Evolutionary conservation across 257 asterid genomes (phyloP), one percentile per base, ranked within the genome.

Genomic region (Plantago major): DNA sequence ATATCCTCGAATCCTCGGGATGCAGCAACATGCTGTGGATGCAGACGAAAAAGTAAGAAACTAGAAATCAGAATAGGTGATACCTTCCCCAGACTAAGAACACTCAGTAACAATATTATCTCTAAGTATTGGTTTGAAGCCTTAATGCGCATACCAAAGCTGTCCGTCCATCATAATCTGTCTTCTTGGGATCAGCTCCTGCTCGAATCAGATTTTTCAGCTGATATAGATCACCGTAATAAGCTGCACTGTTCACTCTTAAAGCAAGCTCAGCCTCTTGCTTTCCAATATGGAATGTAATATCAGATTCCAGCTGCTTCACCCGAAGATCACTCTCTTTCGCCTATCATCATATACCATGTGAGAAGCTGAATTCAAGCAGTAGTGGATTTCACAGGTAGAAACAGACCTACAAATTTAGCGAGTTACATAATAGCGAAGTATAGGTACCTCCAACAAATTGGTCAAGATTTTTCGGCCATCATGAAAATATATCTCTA

Each of bases 251-350:
- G 30, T 92, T 92, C 53, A 92, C 89, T 68, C 87, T 84, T 75
- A 89, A 64, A 71, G 99, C 96, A 70, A 92, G 91, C 66, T 86
- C 99, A 17, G 93, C 93, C 69, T 89, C 99, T 53, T 86, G 95
- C 76, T 89, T 86, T 10, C 76, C 87, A 19, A 92, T 76, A 68
- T 86, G 99, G 69, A 68, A 72, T 10, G 88, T 69, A 19, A 89
- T 83, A 55, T 89, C 99, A 3, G 95, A 73, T 66, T 86, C 96
- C 65, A 83, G 68, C 76, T 89, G 96, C 76, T 84, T 89, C 75
- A 86, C 60, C 0, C 88, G 82, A 46, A 82, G 58, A 76, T 81
- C 73, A 28, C 95, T 84, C 73, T 83, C 96, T 60, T 78, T 82
- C 13, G 78, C 96, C 97, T 88, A 67, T 60, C 73, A 68, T 8